Evolutionary conservation across 345 rosid species (phyloP).

Genomic region (Hevea brasiliensis): DNA sequence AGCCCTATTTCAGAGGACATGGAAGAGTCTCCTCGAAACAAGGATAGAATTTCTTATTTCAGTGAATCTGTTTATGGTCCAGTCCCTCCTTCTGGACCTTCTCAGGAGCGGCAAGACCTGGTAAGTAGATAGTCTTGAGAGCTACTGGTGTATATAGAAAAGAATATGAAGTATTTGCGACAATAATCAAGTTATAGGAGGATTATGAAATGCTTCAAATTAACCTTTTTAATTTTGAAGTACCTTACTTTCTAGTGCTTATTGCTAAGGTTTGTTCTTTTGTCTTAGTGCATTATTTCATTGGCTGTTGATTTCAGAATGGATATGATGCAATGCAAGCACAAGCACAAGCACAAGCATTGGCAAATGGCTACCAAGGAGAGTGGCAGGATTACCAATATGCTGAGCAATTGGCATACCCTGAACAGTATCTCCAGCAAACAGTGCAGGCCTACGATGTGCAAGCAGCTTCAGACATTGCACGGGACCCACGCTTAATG

Average conservation of each 20-base stretch:
- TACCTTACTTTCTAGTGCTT: not conserved
- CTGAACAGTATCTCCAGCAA: constrained; percentile 77
- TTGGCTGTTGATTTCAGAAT: constrained; percentile 45
- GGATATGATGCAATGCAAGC: constrained; percentile 75
- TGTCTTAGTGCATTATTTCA: constrained; percentile 1
- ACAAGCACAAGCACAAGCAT: constrained; percentile 72
- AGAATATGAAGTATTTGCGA: not conserved
- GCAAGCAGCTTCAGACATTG: constrained; percentile 44
- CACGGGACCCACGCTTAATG: constrained; percentile 83
- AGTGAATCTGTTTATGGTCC: constrained; percentile 78
- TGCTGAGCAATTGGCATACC: constrained; percentile 76
- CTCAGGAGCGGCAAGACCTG: constrained; percentile 80
- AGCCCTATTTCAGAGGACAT: constrained; percentile 97
- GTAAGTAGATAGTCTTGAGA: constrained; percentile 40
- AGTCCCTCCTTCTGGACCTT: constrained; percentile 60
- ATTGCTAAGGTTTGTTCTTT: not conserved
- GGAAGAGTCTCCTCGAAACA: constrained; percentile 96
- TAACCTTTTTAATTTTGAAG: not conserved
- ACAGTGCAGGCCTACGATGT: constrained; percentile 45
- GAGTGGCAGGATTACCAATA: constrained; percentile 95
- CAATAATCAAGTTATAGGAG: not conserved
- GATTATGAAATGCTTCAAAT: not conserved
- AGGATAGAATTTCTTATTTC: constrained; percentile 71
- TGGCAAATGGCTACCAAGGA: constrained; percentile 70
- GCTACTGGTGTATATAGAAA: not conserved